Evolutionary conservation across 805 yeast genomes (phyloP).

Genomic region (Wickerhamomyces pijperi): DNA sequence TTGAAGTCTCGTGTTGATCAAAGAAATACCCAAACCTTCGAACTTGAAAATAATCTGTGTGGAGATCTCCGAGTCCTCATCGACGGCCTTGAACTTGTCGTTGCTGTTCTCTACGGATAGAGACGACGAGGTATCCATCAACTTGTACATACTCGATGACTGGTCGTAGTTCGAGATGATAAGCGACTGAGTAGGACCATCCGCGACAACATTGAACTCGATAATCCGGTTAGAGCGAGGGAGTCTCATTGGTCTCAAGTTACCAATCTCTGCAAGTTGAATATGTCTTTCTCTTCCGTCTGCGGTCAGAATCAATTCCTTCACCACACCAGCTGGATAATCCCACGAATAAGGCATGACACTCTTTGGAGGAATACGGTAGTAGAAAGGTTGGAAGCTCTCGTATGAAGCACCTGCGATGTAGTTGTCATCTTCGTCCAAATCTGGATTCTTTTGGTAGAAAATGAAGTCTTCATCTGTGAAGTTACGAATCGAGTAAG

Average conservation of each 20-base stretch:
- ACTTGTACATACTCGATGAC: slow-evolving; percentile 61
- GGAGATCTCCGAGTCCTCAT: slow-evolving; percentile 24
- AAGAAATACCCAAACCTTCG: slow-evolving; percentile 81
- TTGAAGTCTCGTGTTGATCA: slow-evolving; percentile 57
- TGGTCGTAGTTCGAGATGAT: slow-evolving; percentile 78
- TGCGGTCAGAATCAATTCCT: slow-evolving; percentile 65
- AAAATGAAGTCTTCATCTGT: slow-evolving; percentile 79
- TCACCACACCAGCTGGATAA: slow-evolving; percentile 80
- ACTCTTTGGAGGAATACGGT: slow-evolving; percentile 76
- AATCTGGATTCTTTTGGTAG: slow-evolving; percentile 72
- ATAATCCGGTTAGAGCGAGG: slow-evolving; percentile 48
- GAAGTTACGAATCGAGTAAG: slow-evolving; percentile 82
- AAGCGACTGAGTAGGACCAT: slow-evolving; percentile 87
- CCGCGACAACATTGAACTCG: slow-evolving; percentile 88
- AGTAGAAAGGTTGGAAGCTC: slow-evolving; percentile 66
- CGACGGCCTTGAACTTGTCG: slow-evolving; percentile 44
- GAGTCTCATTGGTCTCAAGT: slow-evolving; percentile 73
- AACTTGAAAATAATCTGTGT: slow-evolving; percentile 45
- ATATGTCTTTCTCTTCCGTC: slow-evolving; percentile 68
- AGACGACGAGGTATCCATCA: slow-evolving; percentile 22
- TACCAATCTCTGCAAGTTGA: slow-evolving; percentile 89
- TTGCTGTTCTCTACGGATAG: slow-evolving; percentile 20
- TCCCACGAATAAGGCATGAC: slow-evolving; percentile 99
- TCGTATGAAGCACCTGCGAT: slow-evolving; percentile 31
- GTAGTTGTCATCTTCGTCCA: slow-evolving; percentile 54